These are phyloP conservation scores for Cordyceps cateniannulata DNA, from an alignment of 2,329 filamentous ascomycete species.

Conservation along the genomic window DNA sequence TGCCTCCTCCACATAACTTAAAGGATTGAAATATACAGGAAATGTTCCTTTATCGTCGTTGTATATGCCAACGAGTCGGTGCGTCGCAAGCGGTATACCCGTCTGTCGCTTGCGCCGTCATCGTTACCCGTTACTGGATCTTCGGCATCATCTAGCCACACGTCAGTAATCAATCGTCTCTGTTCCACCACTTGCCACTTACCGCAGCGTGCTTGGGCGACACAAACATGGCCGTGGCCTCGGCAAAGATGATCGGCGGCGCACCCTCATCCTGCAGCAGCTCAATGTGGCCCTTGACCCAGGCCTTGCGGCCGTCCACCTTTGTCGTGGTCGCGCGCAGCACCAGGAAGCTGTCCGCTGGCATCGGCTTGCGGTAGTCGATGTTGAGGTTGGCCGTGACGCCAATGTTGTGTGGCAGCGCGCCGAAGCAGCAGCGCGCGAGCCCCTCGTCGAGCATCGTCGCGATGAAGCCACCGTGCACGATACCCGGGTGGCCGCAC, in stretches of 20 bases:
- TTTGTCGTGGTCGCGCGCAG: conserved; percentile 73
- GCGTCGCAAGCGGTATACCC: background rate
- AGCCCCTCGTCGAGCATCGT: conserved; percentile 88
- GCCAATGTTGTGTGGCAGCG: conserved; percentile 76
- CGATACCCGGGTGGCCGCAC: conserved; percentile 83
- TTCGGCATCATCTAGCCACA: background rate
- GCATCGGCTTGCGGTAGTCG: conserved; percentile 76
- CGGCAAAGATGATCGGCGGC: conserved; percentile 62
- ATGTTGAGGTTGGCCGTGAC: conserved; percentile 80
- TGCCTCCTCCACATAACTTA: background rate
- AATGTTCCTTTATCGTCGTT: background rate
- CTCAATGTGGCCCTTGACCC: conserved; percentile 85
- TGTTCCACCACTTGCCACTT: conserved; percentile 30
- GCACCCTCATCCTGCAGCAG: conserved; percentile 58
- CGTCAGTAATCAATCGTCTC: background rate
- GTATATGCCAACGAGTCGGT: background rate
- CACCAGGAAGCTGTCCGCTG: conserved; percentile 69
- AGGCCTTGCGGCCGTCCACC: conserved; percentile 89
- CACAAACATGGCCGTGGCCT: conserved; percentile 81
- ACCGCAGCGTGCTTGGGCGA: conserved; percentile 79
- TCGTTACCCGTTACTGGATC: background rate
- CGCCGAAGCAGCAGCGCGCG: conserved; percentile 80
- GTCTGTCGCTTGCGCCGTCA: background rate
- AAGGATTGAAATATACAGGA: background rate
- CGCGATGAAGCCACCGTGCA: conserved; percentile 87